Base-by-base conservation (phyloP, 331 rosid genomes). In the Spiraea crenata region DNA sequence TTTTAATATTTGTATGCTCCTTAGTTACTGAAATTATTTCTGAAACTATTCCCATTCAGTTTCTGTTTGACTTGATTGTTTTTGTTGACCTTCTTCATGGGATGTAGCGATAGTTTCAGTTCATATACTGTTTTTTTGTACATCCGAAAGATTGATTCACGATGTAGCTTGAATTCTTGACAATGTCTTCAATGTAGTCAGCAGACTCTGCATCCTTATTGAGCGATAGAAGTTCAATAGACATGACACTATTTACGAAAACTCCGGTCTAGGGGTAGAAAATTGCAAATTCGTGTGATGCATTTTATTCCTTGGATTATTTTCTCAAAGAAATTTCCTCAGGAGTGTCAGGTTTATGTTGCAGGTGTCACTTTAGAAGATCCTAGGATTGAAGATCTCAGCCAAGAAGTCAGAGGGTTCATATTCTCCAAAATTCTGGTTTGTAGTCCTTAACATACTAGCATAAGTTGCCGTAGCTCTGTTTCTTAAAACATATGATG, bases 341-440 rank as follows among this genome's bases (percentile, higher is more conserved):
- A 62, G 12, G 20, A 17, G 11, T 67, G 44, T 47, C 13, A 3
- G 57, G 34, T 68, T 73, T 74, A 67, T 66, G 66, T 77, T 80
- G 81, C 79, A 91, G 99, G 96, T 70, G 89, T 93, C 81, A 91
- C 91, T 38, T 65, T 93, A 73, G 99, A 93, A 86, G 99, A 93
- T 87, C 95, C 97, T 73, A 92, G 83, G 57, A 93, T 87, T 4
- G 99, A 93, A 89, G 99, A 93, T 85, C 97, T 93, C 75, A 93
- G 86, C 83, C 99, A 93, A 91, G 99, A 93, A 77, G 99, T 91
- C 72, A 87, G 96, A 87, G 97, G 99, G 80, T 91, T 93, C 79
- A 89, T 93, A 84, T 89, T 93, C 86, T 83, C 99, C 17, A 93
- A 91, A 82, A 86, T 93, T 85, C 86, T 93, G 97, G 99, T 93